These are phyloP conservation scores for Bolboschoenoplectus hybrid DNA, from an alignment of 202 grass and related monocot genomes.

Conservation along the genomic window DNA sequence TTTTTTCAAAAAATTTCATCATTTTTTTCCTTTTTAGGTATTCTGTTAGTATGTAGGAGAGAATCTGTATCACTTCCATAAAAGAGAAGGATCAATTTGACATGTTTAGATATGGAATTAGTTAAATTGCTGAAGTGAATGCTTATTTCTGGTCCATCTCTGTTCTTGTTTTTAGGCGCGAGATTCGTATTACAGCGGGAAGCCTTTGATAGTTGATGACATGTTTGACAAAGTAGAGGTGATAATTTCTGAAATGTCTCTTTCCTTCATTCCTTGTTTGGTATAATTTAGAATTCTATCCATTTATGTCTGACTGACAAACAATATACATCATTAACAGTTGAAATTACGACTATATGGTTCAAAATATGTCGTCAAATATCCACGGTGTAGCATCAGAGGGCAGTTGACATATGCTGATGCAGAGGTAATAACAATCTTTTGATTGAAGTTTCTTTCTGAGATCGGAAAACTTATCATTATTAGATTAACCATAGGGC, in stretches of 20 bases:
- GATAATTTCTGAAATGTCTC: neutral
- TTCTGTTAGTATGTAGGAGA: conserved; percentile 1
- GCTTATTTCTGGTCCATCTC: neutral
- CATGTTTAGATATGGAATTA: neutral
- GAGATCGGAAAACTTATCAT: neutral
- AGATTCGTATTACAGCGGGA: conserved; percentile 92
- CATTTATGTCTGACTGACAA: conserved; percentile 2
- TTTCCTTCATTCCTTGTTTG: neutral
- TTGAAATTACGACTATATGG: conserved; percentile 87
- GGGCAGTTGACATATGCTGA: conserved; percentile 78
- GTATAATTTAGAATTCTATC: neutral
- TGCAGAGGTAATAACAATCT: conserved; percentile 65
- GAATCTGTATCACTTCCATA: neutral
- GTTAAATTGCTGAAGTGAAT: neutral
- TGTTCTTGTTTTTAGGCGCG: conserved; percentile 52
- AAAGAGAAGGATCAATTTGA: neutral
- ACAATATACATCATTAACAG: conserved; percentile 34
- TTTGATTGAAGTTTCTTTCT: neutral
- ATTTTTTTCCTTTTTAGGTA: neutral
- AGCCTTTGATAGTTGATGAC: conserved; percentile 87
- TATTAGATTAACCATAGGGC: conserved; percentile 39
- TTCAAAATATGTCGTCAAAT: conserved; percentile 85
- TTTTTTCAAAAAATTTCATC: neutral
- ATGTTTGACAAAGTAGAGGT: conserved; percentile 99
- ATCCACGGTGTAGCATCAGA: conserved; percentile 90